Percentiles rank a stretch among this genome's conserved stretches.
phyloP scores from a whole-genome alignment of 441 rosid species.

The Bocquillonia castaneifolia region DNA sequence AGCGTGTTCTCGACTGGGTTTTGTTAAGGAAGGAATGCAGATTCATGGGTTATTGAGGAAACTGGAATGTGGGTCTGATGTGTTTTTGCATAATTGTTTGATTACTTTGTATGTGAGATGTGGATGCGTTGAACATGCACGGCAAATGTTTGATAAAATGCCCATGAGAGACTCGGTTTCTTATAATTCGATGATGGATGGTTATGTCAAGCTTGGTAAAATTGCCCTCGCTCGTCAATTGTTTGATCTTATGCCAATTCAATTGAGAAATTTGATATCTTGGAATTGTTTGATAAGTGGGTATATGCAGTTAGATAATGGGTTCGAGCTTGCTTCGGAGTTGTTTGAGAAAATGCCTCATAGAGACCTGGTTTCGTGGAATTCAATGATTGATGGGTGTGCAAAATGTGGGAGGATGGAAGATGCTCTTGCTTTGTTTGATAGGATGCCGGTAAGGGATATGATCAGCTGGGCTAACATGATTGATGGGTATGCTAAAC shows the following conservation, averaged over 20 bases:
- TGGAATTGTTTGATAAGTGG: slow-evolving; percentile 71
- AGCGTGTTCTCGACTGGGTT: slow-evolving; percentile 64
- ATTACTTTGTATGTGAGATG: slow-evolving; percentile 42
- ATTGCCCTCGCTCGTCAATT: slow-evolving; percentile 42
- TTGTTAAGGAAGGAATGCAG: slow-evolving; percentile 54
- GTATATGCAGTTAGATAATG: slow-evolving; percentile 29
- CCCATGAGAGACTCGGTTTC: slow-evolving; percentile 39
- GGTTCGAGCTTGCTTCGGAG: slow-evolving; percentile 46
- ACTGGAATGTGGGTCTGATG: slow-evolving; percentile 42
- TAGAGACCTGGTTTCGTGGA: slow-evolving; percentile 53
- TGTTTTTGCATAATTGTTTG: slow-evolving; percentile 65
- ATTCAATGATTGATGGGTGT: slow-evolving; percentile 53
- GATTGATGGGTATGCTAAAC: slow-evolving; percentile 41
- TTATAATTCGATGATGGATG: slow-evolving; percentile 55
- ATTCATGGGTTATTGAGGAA: slow-evolving; percentile 73
- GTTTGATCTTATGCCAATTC: slow-evolving; percentile 55
- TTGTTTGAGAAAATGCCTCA: slow-evolving; percentile 55
- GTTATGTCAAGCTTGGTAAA: slow-evolving; percentile 44
- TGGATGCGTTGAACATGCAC: slow-evolving; percentile 39
- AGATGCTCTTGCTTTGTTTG: slow-evolving; percentile 47
- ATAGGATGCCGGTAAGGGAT: slow-evolving; percentile 50
- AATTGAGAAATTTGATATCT: slow-evolving; percentile 45
- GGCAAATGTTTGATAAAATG: slow-evolving; percentile 40
- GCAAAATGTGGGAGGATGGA: slow-evolving; percentile 43
- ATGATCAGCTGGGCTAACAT: slow-evolving; percentile 49